Evolutionary conservation across 768 basidiomycete genomes (phyloP), one percentile per base, ranked within the genome.

Genomic region (Tylopilus sp.): DNA sequence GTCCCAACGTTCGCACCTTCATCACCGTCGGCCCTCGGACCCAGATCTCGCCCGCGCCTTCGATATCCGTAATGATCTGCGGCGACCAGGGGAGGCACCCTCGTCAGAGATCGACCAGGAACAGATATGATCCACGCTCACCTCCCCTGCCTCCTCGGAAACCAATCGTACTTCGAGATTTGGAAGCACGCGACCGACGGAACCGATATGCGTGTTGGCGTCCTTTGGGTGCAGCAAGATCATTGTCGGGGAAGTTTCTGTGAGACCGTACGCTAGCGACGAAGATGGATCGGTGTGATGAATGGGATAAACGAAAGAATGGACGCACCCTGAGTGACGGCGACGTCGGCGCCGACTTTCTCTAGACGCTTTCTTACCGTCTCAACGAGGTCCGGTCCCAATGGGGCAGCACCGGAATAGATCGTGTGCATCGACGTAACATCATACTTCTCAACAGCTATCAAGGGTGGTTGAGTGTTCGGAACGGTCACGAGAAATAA

Each of bases 321-420:
- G 14, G 31, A 50, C 63, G 11, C 34, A 83, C 84, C 85, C 69
- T 88, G 86, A 14, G 71, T 59, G 26, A 86, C 74, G 46, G 53
- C 54, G 17, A 78, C 60, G 9, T 70, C 61, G 7, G 71, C 69
- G 41, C 79, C 79, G 6, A 74, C 75, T 4, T 72, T 74, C 14
- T 73, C 66, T 28, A 78, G 61, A 44, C 72, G 72, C 13, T 59
- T 53, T 36, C 68, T 60, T 16, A 84, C 79, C 22, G 80, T 72
- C 22, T 75, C 71, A 3, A 81, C 79, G 17, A 94, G 74, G 3
- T 81, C 79, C 1, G 78, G 76, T 1, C 87, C 85, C 2, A 94
- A 71, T 0, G 93, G 92, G 1, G 93, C 93, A 0, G 92, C 93
- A 3, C 89, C 92, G 5, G 83, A 88, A 55, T 83, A 76, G 30